phyloP scores from a whole-genome alignment of 768 basidiomycete species.

The Serendipita vermifera region DNA sequence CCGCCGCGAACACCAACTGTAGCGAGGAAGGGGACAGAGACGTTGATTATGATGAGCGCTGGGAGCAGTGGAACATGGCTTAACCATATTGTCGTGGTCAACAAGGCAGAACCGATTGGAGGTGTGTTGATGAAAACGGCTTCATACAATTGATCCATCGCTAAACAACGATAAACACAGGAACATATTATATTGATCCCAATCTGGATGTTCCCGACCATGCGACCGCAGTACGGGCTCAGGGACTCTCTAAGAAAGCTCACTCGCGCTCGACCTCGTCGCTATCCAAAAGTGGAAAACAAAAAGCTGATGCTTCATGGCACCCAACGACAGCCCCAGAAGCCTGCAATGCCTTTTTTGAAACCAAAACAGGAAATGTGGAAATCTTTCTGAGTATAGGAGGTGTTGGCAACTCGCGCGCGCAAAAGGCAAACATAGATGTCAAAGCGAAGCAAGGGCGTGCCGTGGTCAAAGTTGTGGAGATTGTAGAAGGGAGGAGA shows the following conservation, averaged over 20 bases:
- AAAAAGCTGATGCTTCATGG: background rate
- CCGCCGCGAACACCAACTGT: background rate
- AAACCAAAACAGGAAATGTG: background rate
- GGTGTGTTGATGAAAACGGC: too few relatives aligned
- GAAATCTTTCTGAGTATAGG: slow-evolving; percentile 1
- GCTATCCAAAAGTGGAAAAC: background rate
- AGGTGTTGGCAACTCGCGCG: background rate
- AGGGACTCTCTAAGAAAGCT: background rate
- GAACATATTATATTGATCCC: slow-evolving; percentile 3
- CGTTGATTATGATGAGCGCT: background rate
- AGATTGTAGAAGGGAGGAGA: background rate
- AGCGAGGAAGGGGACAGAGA: background rate
- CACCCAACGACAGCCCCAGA: background rate
- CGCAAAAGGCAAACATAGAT: background rate
- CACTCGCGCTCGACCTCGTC: slow-evolving; percentile 2
- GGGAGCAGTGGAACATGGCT: slow-evolving; percentile 4
- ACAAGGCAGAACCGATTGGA: background rate
- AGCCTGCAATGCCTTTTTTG: slow-evolving; percentile 1
- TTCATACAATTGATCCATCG: too few relatives aligned
- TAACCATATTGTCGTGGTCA: background rate
- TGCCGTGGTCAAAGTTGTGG: background rate
- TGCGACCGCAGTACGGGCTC: background rate
- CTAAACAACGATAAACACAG: background rate
- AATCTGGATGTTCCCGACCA: background rate
- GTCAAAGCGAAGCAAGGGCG: background rate